Percentiles rank a stretch among this genome's conserved stretches.
Evolutionary conservation across 305 asterid genomes (phyloP).

Genomic region (Fraxinus angustifolia): DNA sequence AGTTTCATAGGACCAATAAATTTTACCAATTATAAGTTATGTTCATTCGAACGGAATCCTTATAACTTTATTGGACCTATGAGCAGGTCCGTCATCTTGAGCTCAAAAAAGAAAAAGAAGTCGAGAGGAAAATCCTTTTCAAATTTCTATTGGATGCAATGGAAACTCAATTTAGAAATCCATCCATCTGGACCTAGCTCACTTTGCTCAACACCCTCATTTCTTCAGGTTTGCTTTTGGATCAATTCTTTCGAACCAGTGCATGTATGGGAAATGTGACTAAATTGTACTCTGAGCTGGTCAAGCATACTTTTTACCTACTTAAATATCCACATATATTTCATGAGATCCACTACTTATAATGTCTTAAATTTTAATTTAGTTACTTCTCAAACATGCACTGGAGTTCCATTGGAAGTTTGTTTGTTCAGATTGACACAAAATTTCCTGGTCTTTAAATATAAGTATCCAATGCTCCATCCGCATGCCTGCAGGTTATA

Average conservation of each 20-base stretch:
- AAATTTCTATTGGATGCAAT: slow-evolving; percentile 75
- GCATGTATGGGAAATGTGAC: not conserved
- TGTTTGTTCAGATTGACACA: not conserved
- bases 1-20: not conserved
- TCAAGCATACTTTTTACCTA: not conserved
- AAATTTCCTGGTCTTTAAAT: not conserved
- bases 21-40: not conserved
- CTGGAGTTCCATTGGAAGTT: not conserved
- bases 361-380: not conserved
- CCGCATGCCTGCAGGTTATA: not conserved
- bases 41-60: not conserved
- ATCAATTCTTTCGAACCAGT: not conserved
- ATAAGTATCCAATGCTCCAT: not conserved
- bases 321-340: not conserved
- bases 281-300: not conserved
- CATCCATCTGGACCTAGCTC: slow-evolving; percentile 77
- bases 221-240: not conserved
- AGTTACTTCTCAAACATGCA: not conserved
- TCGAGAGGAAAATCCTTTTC: slow-evolving; percentile 61
- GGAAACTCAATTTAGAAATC: slow-evolving; percentile 84
- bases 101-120: slow-evolving; percentile 80
- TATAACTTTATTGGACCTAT: not conserved
- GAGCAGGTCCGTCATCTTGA: slow-evolving; percentile 85
- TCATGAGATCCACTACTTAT: not conserved
- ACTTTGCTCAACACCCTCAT: not conserved